A percentile compares a stretch with the other conserved stretches of the same genome.
Conservation (phyloP, 1,284 basidiomycete species). For the Gymnopus androsaceus region DNA sequence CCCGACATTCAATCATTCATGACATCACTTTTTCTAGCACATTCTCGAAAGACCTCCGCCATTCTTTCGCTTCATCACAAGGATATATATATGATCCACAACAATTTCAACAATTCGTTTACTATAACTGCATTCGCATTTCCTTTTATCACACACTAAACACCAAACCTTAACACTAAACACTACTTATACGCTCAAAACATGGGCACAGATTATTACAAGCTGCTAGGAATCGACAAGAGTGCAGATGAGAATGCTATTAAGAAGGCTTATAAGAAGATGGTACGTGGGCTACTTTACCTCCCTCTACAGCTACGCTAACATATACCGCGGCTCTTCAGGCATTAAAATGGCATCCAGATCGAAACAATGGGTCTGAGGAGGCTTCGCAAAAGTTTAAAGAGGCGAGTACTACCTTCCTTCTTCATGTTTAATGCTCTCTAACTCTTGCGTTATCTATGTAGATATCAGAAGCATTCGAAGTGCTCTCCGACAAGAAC, state of each 20-base stretch:
- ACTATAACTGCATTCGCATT: too few species aligned
- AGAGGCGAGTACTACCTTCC: constrained; percentile 55
- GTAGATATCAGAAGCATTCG: constrained; percentile 95
- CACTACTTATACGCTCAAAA: constrained; percentile 12
- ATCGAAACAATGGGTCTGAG: constrained; percentile 84
- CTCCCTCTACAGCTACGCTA: constrained; percentile 19
- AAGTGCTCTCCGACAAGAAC: constrained; percentile 92
- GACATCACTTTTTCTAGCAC: too few species aligned
- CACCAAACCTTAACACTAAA: too few species aligned
- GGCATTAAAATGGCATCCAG: constrained; percentile 92
- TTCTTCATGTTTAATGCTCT: constrained; percentile 5
- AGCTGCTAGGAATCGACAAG: constrained; percentile 73
- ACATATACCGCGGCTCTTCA: constrained; percentile 43
- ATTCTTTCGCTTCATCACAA: too few species aligned
- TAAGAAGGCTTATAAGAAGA: constrained; percentile 83
- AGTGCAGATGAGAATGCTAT: constrained; percentile 82
- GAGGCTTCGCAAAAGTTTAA: constrained; percentile 91
- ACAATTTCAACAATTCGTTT: too few species aligned
- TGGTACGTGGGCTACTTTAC: constrained; percentile 48
- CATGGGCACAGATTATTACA: constrained; percentile 86
- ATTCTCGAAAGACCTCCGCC: too few species aligned
- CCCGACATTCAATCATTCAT: too few species aligned
- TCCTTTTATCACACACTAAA: too few species aligned
- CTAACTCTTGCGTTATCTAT: too few species aligned
- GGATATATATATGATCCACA: too few species aligned